A percentile compares a stretch with the other conserved stretches of the same genome.
phyloP scores from a whole-genome alignment of 495 filamentous ascomycete genomes.

The Lophium mytilinum region DNA sequence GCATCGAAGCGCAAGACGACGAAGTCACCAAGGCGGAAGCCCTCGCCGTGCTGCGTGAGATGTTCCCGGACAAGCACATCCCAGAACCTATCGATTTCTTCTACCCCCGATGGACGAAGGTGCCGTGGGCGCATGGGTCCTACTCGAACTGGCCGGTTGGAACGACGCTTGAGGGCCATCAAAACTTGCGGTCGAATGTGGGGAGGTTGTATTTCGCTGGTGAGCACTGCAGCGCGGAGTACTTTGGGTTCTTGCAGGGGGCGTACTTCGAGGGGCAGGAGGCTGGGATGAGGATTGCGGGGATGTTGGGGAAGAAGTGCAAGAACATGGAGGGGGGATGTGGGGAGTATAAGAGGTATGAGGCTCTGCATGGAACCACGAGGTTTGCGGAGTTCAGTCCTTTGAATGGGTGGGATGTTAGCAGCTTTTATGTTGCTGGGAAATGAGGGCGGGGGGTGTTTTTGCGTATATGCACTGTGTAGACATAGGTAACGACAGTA shows the following conservation, averaged over 20 bases:
- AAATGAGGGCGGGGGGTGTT: neutral
- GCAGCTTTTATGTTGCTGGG: slow-evolving; percentile 19
- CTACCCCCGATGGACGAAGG: slow-evolving; percentile 62
- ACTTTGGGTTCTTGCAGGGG: slow-evolving; percentile 67
- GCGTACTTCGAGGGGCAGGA: slow-evolving; percentile 55
- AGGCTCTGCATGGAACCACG: slow-evolving; percentile 25
- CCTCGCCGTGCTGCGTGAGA: slow-evolving; percentile 52
- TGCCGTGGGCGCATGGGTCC: slow-evolving; percentile 59
- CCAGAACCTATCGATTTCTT: slow-evolving; percentile 61
- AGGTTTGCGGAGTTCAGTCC: slow-evolving; percentile 15
- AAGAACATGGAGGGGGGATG: slow-evolving; percentile 15
- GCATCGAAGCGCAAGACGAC: slow-evolving; percentile 56
- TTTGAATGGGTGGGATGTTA: slow-evolving; percentile 25
- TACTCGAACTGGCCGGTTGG: slow-evolving; percentile 70
- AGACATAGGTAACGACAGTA: too few species aligned
- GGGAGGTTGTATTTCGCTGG: slow-evolving; percentile 62
- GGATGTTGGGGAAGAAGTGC: slow-evolving; percentile 28
- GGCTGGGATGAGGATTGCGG: slow-evolving; percentile 45
- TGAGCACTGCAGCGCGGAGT: slow-evolving; percentile 60
- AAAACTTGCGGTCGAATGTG: slow-evolving; percentile 64
- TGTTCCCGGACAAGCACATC: slow-evolving; percentile 55
- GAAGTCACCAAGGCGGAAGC: slow-evolving; percentile 52
- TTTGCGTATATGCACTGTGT: too few species aligned
- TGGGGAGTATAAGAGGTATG: slow-evolving; percentile 22
- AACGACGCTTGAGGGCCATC: slow-evolving; percentile 58